Evolutionary conservation across 495 filamentous ascomycete genomes (phyloP).

Genomic region (Aspergillus saccharolyticus): DNA sequence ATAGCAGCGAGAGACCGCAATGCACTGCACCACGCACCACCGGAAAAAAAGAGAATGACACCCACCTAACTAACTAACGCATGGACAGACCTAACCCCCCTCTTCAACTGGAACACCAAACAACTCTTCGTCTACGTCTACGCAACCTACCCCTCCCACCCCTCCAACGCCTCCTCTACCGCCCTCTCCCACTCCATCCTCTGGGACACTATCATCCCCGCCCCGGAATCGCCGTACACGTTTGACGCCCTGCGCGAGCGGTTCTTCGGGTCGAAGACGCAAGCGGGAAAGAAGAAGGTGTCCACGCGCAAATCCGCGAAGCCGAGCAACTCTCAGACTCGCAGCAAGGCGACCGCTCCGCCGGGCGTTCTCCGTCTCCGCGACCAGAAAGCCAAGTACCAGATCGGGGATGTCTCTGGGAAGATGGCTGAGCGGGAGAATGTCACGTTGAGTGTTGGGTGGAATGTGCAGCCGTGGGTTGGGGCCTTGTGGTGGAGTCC

Average conservation of each 20-base stretch:
- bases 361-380: conserved; percentile 65
- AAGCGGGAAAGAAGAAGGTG: conserved; percentile 14
- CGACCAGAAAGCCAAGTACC: conserved; percentile 86
- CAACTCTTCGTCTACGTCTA: conserved; percentile 94
- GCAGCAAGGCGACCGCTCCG: conserved; percentile 12
- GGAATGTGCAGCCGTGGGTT: conserved; percentile 98
- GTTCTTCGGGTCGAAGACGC: conserved; percentile 22
- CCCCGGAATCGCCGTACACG: conserved; percentile 54
- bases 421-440: conserved; percentile 63
- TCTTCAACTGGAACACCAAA: conserved; percentile 99
- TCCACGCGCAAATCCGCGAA: conserved; percentile 14
- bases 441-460: conserved; percentile 73
- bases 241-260: conserved; percentile 36
- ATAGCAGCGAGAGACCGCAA: no score
- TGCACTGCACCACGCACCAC: no score
- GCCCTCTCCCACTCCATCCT: conserved; percentile 67
- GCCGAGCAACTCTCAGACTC: conserved; percentile 10
- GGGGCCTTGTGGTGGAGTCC: conserved; percentile 76
- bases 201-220: conserved; percentile 90
- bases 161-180: conserved; percentile 22
- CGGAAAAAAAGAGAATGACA: no score
- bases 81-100: conserved; percentile 65
- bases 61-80: no score
- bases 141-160: conserved; percentile 67
- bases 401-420: conserved; percentile 81